Evolutionary conservation across 1,284 basidiomycete genomes (phyloP), one percentile per base, ranked within the genome.

Genomic region (Vanrija humicola): DNA sequence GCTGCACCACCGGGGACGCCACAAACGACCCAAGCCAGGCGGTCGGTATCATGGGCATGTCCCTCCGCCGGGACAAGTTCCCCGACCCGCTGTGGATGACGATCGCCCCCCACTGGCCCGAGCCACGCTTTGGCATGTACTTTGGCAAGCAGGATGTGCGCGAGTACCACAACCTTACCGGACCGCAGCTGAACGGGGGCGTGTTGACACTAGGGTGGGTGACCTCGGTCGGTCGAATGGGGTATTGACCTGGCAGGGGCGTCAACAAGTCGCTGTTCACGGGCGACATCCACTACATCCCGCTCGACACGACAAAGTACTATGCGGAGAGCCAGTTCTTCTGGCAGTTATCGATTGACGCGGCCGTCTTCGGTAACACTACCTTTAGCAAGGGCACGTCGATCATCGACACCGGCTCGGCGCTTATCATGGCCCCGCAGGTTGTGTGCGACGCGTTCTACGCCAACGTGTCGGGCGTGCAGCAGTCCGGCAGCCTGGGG

Each of bases 361-460:
- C 16, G 6, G n/a, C 45, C 1, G 9, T 43, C 1, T 38, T 38
- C 25, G 14, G n/a, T n/a, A 7, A 12, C 9, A 12, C 12, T 1
- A 34, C 34, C 9, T 34, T 34, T 15, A 6, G 5, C 21, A 12
- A 8, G 34, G 34, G 34, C 34, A 34, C 15, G 8, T 21, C 74
- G 12, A 78, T 79, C 34, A 78, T 80, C 59, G 79, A 80, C 64
- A 79, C 78, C 0, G 93, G 92, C 57, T 95, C 92, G 1, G 95
- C 93, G 0, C 83, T 95, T 34, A 82, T 97, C 51, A 91, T 89
- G 10, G 90, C 88, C 0, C 92, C 94, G 0, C 18, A 82, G 0
- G 64, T 71, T 10, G 77, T 80, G 44, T 83, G 93, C 38, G 68
- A 81, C 0, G 74, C 77, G 15, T 80, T 98, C 48, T 96, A 86